Base-by-base conservation (phyloP, 257 asterid genomes). In the Solanum arcanum region DNA sequence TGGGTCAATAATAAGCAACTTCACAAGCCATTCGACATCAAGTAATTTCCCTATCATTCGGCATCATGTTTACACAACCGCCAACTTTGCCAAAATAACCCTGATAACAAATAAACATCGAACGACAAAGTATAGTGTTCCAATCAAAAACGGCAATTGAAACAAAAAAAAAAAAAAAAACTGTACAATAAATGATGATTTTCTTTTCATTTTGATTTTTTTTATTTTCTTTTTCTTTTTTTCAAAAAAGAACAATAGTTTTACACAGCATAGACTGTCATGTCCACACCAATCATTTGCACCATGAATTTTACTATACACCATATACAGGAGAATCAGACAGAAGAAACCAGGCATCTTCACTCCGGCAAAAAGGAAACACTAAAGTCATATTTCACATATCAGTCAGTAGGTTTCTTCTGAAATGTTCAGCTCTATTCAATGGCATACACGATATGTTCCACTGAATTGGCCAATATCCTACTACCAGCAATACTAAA, bases 221-320 rank as follows among this genome's bases (percentile, higher is more conserved):
- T 82, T 59, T 16, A 47, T 83, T 69, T 83, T 66, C 46, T 35
- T 87, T 49, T 72, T 37, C 37, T 75, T 23, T 75, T 75, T 37
- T 35, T 9, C 3, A 16, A 33, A 73, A 35, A 42, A 42, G 47
- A 87, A 74, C 73, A 46, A 87, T 82, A 72, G 47, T 66, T 20
- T 83, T 47, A 69, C 75, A 82, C 87, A 83, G 64, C 85, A 87
- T 83, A 64, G 83, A 87, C 85, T 60, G 47, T 83, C 66, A 66
- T 86, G 88, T 86, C 88, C 86, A 86, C 88, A 87, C 88, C 88
- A 88, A 78, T 76, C 86, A 88, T 76, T 80, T 80, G 75, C 91
- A 84, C 69, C 88, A 81, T 84, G 88, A 85, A 89, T 89, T 86
- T 86, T 56, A 87, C 88, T 90, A 87, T 91, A 91, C 93, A 91